A percentile compares a stretch with the other conserved stretches of the same genome.
These are phyloP conservation scores for Fistulina hepatica DNA, from an alignment of 1,284 basidiomycete species.

Conservation along the genomic window DNA sequence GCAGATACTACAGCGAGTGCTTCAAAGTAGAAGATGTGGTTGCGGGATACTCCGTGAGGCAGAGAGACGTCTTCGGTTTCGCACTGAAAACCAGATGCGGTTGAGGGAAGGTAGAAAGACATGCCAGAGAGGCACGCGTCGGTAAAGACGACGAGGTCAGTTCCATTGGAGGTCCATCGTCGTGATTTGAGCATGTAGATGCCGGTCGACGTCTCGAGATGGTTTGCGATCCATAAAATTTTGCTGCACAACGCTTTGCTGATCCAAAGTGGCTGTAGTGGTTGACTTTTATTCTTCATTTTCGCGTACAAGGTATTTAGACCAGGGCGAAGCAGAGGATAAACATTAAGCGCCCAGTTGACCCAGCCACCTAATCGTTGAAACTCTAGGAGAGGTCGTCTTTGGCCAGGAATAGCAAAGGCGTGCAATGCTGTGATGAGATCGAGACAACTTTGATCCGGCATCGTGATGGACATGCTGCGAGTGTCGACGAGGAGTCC, in stretches of 20 bases:
- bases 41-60: too few relatives aligned
- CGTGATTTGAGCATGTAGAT: constrained; percentile 20
- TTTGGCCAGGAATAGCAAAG: too few relatives aligned
- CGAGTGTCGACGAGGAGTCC: constrained; percentile 26
- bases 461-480: constrained; percentile 21
- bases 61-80: too few relatives aligned
- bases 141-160: constrained; percentile 16
- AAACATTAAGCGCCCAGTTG: constrained; percentile 26
- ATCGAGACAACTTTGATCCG: constrained; percentile 9
- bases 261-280: constrained; percentile 10
- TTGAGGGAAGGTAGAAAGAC: constrained; percentile 1
- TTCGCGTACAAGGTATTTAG: constrained; percentile 14
- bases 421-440: too few relatives aligned
- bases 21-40: constrained; percentile 25
- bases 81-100: constrained; percentile 20
- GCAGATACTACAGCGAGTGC: constrained; percentile 18
- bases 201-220: constrained; percentile 17
- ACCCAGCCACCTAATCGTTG: constrained; percentile 21
- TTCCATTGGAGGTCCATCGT: constrained; percentile 17
- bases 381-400: constrained; percentile 13
- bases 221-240: constrained; percentile 24
- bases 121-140: constrained; percentile 3
- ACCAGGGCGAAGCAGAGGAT: constrained; percentile 20
- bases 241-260: constrained; percentile 20
- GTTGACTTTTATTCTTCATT: constrained; percentile 1